A percentile compares a stretch with the other conserved stretches of the same genome.
Evolutionary conservation across 805 yeast genomes (phyloP).

Genomic region (Candida sanyiensis): DNA sequence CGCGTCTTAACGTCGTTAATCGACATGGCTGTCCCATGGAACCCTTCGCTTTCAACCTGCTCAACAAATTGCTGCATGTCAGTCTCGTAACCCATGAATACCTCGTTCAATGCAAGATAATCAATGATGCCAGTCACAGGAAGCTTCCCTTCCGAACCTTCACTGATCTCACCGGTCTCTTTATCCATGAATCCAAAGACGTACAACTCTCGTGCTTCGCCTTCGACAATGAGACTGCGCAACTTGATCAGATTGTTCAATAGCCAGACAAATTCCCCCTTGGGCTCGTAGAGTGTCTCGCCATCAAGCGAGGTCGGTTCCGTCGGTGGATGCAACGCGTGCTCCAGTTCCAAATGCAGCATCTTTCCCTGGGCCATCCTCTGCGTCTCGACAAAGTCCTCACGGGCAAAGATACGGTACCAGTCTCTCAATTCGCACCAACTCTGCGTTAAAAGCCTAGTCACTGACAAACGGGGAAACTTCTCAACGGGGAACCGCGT

Average conservation of each 20-base stretch:
- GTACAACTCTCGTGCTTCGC: slow-evolving; percentile 59
- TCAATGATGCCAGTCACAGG: slow-evolving; percentile 65
- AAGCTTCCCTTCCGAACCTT: slow-evolving; percentile 25
- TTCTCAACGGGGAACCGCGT: background rate
- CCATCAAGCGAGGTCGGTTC: slow-evolving; percentile 8
- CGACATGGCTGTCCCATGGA: slow-evolving; percentile 23
- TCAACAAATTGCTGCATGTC: slow-evolving; percentile 14
- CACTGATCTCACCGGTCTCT: slow-evolving; percentile 10
- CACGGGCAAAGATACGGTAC: slow-evolving; percentile 46
- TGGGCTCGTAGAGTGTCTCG: background rate
- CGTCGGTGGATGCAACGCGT: slow-evolving; percentile 34
- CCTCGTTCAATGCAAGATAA: slow-evolving; percentile 23
- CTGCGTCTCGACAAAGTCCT: slow-evolving; percentile 29
- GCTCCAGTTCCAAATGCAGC: slow-evolving; percentile 45
- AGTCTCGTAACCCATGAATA: background rate
- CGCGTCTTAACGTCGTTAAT: slow-evolving; percentile 64
- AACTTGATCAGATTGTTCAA: slow-evolving; percentile 38
- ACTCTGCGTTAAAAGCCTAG: slow-evolving; percentile 47
- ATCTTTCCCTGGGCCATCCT: slow-evolving; percentile 43
- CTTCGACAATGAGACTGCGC: slow-evolving; percentile 35
- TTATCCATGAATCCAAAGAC: slow-evolving; percentile 29
- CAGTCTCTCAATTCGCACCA: slow-evolving; percentile 67
- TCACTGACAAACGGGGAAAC: slow-evolving; percentile 41
- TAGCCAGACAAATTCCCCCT: slow-evolving; percentile 1
- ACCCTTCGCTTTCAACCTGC: slow-evolving; percentile 1